Evolutionary conservation across 2,329 filamentous ascomycete species (phyloP).

Genomic region (Fusarium xyrophilum): DNA sequence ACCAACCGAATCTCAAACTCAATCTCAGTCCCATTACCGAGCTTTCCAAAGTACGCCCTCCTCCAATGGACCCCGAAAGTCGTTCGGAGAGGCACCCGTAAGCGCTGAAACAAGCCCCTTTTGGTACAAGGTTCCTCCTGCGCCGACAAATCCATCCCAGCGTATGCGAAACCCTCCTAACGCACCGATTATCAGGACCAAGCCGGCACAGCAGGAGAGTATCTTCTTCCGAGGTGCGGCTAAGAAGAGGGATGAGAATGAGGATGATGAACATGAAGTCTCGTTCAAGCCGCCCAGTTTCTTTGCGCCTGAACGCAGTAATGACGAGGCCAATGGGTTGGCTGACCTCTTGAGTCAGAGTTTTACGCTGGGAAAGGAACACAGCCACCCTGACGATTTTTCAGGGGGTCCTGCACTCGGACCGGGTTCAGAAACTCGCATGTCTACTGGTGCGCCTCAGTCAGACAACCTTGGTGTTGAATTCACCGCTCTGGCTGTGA

Average conservation of each 20-base stretch:
- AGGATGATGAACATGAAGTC: slow-evolving; percentile 38
- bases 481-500: slow-evolving; percentile 29
- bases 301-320: slow-evolving; percentile 57
- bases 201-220: slow-evolving; percentile 53
- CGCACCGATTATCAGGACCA: slow-evolving; percentile 58
- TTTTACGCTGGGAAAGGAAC: slow-evolving; percentile 50
- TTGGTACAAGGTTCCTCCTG: slow-evolving; percentile 73
- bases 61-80: slow-evolving; percentile 49
- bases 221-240: slow-evolving; percentile 58
- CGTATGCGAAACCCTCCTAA: slow-evolving; percentile 67
- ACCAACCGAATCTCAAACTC: slow-evolving; percentile 59
- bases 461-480: slow-evolving; percentile 28
- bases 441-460: neutral
- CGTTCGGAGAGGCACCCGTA: slow-evolving; percentile 56
- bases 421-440: neutral
- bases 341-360: slow-evolving; percentile 55
- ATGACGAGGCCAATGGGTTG: slow-evolving; percentile 53
- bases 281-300: slow-evolving; percentile 67
- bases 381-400: slow-evolving; percentile 4
- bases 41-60: slow-evolving; percentile 59
- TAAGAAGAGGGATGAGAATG: slow-evolving; percentile 8
- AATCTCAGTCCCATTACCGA: slow-evolving; percentile 51
- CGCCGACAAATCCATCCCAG: slow-evolving; percentile 71
- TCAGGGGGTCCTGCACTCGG: neutral
- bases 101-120: slow-evolving; percentile 62